Percentiles rank a stretch among this genome's conserved stretches.
phyloP scores from a whole-genome alignment of 2,329 filamentous ascomycete species.

The Cladophialophora chaetospira region DNA sequence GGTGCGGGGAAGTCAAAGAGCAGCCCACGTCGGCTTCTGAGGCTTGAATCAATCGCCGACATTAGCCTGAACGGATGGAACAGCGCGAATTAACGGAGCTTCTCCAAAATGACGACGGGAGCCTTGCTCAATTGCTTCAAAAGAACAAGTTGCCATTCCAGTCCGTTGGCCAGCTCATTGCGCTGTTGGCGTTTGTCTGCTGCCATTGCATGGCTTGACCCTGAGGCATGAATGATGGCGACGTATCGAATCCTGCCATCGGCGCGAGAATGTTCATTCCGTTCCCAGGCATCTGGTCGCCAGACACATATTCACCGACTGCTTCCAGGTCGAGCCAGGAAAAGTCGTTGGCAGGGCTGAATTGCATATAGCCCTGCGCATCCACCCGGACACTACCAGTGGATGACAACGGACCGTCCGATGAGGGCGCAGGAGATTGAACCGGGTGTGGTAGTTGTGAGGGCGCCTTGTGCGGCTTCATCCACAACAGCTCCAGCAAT shows the following conservation, averaged over 20 bases:
- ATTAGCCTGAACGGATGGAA: slow-evolving; percentile 15
- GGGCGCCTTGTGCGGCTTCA: slow-evolving; percentile 38
- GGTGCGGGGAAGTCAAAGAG: slow-evolving; percentile 17
- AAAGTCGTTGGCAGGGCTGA: slow-evolving; percentile 57
- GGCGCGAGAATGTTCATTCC: slow-evolving; percentile 23
- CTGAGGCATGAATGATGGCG: slow-evolving; percentile 23
- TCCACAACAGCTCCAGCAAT: slow-evolving; percentile 63
- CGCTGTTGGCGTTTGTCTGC: slow-evolving; percentile 29
- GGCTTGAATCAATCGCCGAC: slow-evolving; percentile 7
- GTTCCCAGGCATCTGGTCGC: slow-evolving; percentile 39
- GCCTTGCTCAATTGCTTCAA: slow-evolving; percentile 18
- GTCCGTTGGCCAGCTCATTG: slow-evolving; percentile 45
- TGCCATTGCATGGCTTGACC: slow-evolving; percentile 39
- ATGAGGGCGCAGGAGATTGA: slow-evolving; percentile 32
- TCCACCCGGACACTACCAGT: slow-evolving; percentile 31
- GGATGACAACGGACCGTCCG: slow-evolving; percentile 38
- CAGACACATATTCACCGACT: slow-evolving; percentile 59
- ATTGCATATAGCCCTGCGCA: slow-evolving; percentile 40
- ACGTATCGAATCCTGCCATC: slow-evolving; percentile 25
- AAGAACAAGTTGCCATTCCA: slow-evolving; percentile 37
- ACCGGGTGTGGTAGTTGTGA: slow-evolving; percentile 29
- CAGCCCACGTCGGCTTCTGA: slow-evolving; percentile 17
- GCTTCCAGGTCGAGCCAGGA: slow-evolving; percentile 64
- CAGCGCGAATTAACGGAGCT: background rate
- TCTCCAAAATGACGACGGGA: background rate